Evolutionary conservation across 2,329 filamentous ascomycete species (phyloP).

Genomic region (Raffaelea arxii): DNA sequence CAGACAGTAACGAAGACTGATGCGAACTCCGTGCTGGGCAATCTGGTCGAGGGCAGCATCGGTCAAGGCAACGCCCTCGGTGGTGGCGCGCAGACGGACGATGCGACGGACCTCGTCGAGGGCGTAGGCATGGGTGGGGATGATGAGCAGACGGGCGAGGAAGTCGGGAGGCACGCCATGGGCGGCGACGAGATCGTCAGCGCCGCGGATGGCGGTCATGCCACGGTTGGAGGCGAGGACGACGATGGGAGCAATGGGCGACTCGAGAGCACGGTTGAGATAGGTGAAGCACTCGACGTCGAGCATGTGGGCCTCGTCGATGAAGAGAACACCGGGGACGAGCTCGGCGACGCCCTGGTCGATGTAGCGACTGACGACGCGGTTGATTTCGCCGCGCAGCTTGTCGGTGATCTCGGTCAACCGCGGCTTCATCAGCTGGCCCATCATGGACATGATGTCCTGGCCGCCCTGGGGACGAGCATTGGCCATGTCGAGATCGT

Average conservation of each 20-base stretch:
- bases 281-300: constrained; percentile 99
- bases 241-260: constrained; percentile 88
- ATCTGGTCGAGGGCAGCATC: constrained; percentile 82
- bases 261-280: constrained; percentile 95
- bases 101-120: constrained; percentile 88
- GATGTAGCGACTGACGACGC: constrained; percentile 98
- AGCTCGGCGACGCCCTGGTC: constrained; percentile 96
- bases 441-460: constrained; percentile 99
- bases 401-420: constrained; percentile 99
- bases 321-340: constrained; percentile 96
- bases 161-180: constrained; percentile 94
- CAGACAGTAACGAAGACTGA: constrained; percentile 85
- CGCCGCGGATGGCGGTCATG: constrained; percentile 85
- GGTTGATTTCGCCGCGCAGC: constrained; percentile 91
- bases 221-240: constrained; percentile 96
- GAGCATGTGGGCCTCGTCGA: constrained; percentile 99
- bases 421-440: constrained; percentile 98
- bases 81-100: constrained; percentile 72
- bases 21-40: constrained; percentile 74
- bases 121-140: constrained; percentile 85
- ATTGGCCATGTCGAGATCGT: constrained; percentile 94
- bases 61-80: constrained; percentile 68
- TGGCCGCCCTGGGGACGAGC: constrained; percentile 91
- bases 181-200: constrained; percentile 69
- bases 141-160: constrained; percentile 84